Conservation (phyloP, 768 basidiomycete genomes). For the Termitomyces sp. region DNA sequence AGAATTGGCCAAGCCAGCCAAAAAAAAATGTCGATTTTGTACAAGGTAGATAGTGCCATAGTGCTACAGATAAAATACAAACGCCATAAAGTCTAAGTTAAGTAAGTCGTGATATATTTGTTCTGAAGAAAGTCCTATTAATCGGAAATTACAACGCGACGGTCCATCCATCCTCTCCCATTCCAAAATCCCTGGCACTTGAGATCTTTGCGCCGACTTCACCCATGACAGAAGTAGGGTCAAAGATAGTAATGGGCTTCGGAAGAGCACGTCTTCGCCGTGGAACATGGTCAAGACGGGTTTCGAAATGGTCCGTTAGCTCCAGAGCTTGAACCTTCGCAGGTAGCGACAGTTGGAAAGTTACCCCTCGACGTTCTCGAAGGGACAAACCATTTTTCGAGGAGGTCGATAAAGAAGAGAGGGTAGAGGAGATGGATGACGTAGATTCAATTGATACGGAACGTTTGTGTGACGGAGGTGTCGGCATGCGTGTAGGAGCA, state of each 20-base stretch:
- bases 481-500: neutral
- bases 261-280: conserved; percentile 10
- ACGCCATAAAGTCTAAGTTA: neutral
- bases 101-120: neutral
- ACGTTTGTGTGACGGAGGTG: conserved; percentile 3
- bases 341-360: conserved; percentile 6
- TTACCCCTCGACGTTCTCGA: conserved; percentile 13
- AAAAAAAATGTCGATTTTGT: neutral
- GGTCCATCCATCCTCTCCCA: conserved; percentile 15
- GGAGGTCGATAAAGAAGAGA: conserved; percentile 3
- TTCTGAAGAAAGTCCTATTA: neutral
- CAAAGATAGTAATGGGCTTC: conserved; percentile 2
- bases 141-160: neutral
- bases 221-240: conserved; percentile 4
- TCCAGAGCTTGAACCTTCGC: neutral
- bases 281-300: conserved; percentile 1
- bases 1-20: neutral
- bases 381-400: neutral
- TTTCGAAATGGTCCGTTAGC: neutral
- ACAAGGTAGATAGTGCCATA: neutral
- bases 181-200: conserved; percentile 13
- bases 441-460: conserved; percentile 8
- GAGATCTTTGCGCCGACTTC: conserved; percentile 8
- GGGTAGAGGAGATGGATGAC: conserved; percentile 4
- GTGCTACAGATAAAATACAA: neutral